These are phyloP conservation scores for Xerocomus potaroensis DNA, from an alignment of 768 basidiomycete species.

Conservation along the genomic window DNA sequence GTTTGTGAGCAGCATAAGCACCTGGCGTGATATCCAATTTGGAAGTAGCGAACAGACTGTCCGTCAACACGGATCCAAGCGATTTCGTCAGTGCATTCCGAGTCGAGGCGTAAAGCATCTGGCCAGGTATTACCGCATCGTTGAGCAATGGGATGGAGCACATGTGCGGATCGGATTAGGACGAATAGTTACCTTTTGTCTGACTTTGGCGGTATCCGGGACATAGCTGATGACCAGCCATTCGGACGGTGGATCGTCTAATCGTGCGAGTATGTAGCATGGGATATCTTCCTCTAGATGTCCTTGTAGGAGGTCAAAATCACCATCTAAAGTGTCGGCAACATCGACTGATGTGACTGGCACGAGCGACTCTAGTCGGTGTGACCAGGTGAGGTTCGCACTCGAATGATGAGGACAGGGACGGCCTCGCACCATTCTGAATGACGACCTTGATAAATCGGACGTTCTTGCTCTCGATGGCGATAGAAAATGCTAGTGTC, in stretches of 20 bases:
- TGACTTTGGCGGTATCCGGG: conserved; percentile 74
- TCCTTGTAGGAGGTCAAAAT: conserved; percentile 54
- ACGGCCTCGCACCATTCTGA: conserved; percentile 54
- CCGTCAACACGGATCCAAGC: conserved; percentile 73
- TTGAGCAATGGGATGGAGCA: neutral
- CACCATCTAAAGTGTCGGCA: conserved; percentile 52
- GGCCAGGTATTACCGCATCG: neutral
- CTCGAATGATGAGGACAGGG: conserved; percentile 1
- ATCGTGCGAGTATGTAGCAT: conserved; percentile 70
- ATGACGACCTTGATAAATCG: conserved; percentile 80
- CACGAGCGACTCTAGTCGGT: conserved; percentile 59
- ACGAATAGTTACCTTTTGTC: conserved; percentile 60
- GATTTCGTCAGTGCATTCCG: conserved; percentile 63
- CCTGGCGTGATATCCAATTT: conserved; percentile 62
- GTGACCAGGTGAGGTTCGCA: conserved; percentile 23
- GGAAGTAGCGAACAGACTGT: conserved; percentile 74
- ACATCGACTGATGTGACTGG: conserved; percentile 48
- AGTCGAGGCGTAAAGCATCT: conserved; percentile 91
- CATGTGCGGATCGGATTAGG: conserved; percentile 2
- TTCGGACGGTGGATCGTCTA: conserved; percentile 54
- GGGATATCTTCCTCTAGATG: conserved; percentile 58
- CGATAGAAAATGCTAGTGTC: conserved; percentile 50
- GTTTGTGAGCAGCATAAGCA: conserved; percentile 70
- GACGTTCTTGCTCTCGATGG: conserved; percentile 44
- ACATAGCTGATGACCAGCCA: conserved; percentile 81